phyloP scores from a whole-genome alignment of 2,329 filamentous ascomycete species.

The Clonostachys byssicola region DNA sequence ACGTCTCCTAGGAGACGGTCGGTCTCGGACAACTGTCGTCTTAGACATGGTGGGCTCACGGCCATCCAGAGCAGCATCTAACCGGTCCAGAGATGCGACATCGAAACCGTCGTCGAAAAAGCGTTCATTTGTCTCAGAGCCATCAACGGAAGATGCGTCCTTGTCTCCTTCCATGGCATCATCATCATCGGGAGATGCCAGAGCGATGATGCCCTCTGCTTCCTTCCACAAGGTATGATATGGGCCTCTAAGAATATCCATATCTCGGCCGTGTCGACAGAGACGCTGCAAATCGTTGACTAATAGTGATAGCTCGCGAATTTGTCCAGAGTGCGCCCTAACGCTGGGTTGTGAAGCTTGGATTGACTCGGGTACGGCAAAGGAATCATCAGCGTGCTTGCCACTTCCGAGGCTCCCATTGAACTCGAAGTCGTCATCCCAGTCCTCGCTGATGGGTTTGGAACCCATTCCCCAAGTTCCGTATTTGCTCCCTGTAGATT shows the following conservation, averaged over 20 bases:
- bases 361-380: conserved; percentile 66
- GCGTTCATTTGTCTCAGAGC: conserved; percentile 33
- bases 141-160: conserved; percentile 30
- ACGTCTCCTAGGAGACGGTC: conserved; percentile 45
- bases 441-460: conserved; percentile 79
- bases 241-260: conserved; percentile 59
- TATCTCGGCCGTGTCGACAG: conserved; percentile 63
- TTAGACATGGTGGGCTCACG: conserved; percentile 39
- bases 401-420: conserved; percentile 36
- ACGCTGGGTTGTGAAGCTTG: conserved; percentile 79
- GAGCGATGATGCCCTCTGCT: conserved; percentile 80
- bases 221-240: conserved; percentile 68
- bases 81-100: conserved; percentile 33
- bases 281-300: conserved; percentile 82
- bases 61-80: conserved; percentile 35
- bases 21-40: conserved; percentile 50
- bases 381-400: conserved; percentile 22
- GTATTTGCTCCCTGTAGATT: conserved; percentile 61
- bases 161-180: conserved; percentile 29
- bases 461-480: conserved; percentile 79
- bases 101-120: conserved; percentile 44
- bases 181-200: conserved; percentile 64
- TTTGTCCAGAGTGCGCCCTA: conserved; percentile 77
- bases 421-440: conserved; percentile 88
- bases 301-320: conserved; percentile 74